Percentiles rank a stretch among this genome's conserved stretches.
Evolutionary conservation across 129 eudicot species (phyloP).

Genomic region (Gnaphalium uliginosum): DNA sequence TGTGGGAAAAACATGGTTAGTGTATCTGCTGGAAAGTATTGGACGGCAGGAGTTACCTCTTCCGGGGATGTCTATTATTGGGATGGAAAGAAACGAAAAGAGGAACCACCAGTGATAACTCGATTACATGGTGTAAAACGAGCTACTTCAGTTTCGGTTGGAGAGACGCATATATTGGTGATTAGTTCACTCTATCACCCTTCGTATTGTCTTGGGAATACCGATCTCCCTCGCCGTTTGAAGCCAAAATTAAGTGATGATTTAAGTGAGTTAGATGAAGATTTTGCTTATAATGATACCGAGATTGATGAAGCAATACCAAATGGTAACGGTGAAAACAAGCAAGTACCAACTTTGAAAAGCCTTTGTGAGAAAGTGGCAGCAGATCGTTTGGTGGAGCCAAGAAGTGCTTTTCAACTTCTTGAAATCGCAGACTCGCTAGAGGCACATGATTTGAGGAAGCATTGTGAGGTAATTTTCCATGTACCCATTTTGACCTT

Average conservation of each 20-base stretch:
- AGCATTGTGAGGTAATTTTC: constrained; percentile 77
- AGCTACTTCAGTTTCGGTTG: constrained; percentile 91
- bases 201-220: constrained; percentile 35
- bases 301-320: constrained; percentile 41
- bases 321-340: constrained; percentile 32
- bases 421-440: constrained; percentile 95
- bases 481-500: constrained; percentile 11
- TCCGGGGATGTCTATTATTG: constrained; percentile 88
- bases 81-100: constrained; percentile 80
- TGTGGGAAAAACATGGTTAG: constrained; percentile 67
- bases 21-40: constrained; percentile 88
- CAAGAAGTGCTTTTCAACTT: constrained; percentile 79
- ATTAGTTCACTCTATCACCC: constrained; percentile 94
- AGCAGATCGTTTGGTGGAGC: constrained; percentile 83
- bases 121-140: constrained; percentile 80
- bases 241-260: constrained; percentile 38
- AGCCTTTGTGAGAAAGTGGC: constrained; percentile 94
- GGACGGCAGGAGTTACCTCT: constrained; percentile 83
- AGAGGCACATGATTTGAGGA: constrained; percentile 81
- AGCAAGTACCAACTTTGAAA: constrained; percentile 68
- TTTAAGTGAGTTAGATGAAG: constrained; percentile 64
- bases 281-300: constrained; percentile 54
- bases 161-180: constrained; percentile 85
- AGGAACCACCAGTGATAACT: constrained; percentile 53
- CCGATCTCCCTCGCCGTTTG: constrained; percentile 23